Evolutionary conservation across 2,329 filamentous ascomycete genomes (phyloP).

Genomic region (Apiospora malaysiana): DNA sequence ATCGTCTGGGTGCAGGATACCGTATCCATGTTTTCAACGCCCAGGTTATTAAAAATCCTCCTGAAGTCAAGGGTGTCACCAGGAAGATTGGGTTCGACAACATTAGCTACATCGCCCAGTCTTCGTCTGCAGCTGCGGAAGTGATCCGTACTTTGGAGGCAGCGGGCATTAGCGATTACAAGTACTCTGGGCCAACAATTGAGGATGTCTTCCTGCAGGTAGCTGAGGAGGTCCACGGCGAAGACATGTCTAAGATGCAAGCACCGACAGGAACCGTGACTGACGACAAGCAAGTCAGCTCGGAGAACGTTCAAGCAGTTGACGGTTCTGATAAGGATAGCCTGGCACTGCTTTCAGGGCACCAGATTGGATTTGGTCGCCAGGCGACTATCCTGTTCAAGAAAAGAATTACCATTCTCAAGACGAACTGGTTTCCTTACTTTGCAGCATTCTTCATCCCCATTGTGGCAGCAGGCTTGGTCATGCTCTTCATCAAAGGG

Average conservation of each 20-base stretch:
- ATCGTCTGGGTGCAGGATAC: conserved; percentile 82
- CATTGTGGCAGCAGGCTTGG: conserved; percentile 78
- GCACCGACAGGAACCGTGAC: conserved; percentile 17
- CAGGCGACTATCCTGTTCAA: conserved; percentile 78
- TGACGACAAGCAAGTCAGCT: conserved; percentile 34
- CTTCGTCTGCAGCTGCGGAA: conserved; percentile 72
- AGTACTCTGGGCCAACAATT: conserved; percentile 86
- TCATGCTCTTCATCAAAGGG: conserved; percentile 73
- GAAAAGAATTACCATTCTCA: conserved; percentile 79
- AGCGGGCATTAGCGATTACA: conserved; percentile 74
- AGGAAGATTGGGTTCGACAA: conserved; percentile 71
- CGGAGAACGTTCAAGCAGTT: conserved; percentile 30
- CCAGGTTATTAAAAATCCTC: conserved; percentile 52
- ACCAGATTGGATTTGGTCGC: conserved; percentile 68
- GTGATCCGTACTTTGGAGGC: conserved; percentile 75
- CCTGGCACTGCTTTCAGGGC: conserved; percentile 70
- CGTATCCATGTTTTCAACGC: conserved; percentile 75
- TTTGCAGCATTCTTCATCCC: conserved; percentile 77
- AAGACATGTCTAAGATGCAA: conserved; percentile 38
- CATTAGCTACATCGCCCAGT: conserved; percentile 73
- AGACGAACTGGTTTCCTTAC: conserved; percentile 79
- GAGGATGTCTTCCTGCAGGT: conserved; percentile 91
- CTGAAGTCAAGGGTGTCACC: conserved; percentile 59
- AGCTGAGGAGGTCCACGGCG: conserved; percentile 75
- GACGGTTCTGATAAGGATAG: conserved; percentile 40